Base-by-base conservation (phyloP, 805 yeast genomes). In the Saturnispora ahearnii region DNA sequence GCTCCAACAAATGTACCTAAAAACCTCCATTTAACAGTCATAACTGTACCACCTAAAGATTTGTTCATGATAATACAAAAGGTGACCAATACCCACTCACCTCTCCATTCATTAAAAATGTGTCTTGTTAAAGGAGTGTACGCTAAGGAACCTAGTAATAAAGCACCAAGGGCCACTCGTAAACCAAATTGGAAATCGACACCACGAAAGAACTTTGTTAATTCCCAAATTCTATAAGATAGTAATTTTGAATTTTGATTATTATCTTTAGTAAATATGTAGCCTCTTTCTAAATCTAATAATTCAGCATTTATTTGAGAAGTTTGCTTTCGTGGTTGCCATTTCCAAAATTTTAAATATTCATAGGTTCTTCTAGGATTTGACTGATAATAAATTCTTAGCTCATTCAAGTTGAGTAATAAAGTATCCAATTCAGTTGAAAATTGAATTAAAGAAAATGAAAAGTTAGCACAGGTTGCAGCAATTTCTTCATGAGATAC, bases 41-140 rank as follows among this genome's bases (percentile, higher is more conserved):
- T 78, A 10, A 86, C 76, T 0, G 95, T 87, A 0, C 95, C 95
- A 9, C 96, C 96, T 5, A 86, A 68, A 0, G 90, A 82, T 58
- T 85, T 85, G 57, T 83, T 84, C 91, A 87, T 86, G 70, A 87
- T 84, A 49, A 87, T 82, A 57, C 87, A 81, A 57, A 79, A 87
- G 0, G 89, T 81, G n/a, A 84, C 85, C 36, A 87, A 65, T 0
- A 88, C 81, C 96, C 96, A 87, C 62, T 87, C 96, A 13, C 84
- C 83, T 55, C 90, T 67, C 88, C 87, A 85, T 40, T 70, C 73
- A 44, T 68, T 73, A 57, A 86, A 87, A 1, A 61, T 53, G 5
- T 70, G 69, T 46, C 81, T 70, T 0, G 88, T 78, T 11, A 62
- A 59, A 2, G 82, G 81, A 28, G 77, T 59, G 57, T 79, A 86